Evolutionary conservation across 2,329 filamentous ascomycete species (phyloP).

Genomic region (Cercospora janseana): DNA sequence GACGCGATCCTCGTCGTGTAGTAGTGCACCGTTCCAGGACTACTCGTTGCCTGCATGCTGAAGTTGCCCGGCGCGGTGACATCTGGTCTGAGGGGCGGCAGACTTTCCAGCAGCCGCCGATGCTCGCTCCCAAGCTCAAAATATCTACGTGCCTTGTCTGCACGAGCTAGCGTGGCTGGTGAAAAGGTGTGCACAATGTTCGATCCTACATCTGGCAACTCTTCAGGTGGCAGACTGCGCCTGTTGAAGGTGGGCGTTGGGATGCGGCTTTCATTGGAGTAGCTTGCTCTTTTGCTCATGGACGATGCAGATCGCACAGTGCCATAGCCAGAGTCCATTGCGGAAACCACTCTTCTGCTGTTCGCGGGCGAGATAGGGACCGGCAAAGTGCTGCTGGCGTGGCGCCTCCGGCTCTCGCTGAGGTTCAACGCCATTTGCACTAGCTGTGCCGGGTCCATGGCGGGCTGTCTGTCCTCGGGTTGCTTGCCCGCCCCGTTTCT

Average conservation of each 20-base stretch:
- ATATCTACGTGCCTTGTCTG: constrained; percentile 78
- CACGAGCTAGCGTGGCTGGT: constrained; percentile 73
- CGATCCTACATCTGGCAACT: constrained; percentile 10
- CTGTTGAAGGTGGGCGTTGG: constrained; percentile 17
- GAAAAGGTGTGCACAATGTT: constrained; percentile 68
- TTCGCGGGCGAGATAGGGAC: constrained; percentile 52
- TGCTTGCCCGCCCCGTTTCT: constrained; percentile 12
- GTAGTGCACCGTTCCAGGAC: constrained; percentile 44
- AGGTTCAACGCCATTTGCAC: constrained; percentile 88
- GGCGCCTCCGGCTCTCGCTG: constrained; percentile 71
- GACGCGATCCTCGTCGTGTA: constrained; percentile 41
- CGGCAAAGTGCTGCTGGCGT: constrained; percentile 59
- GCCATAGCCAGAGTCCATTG: constrained; percentile 34
- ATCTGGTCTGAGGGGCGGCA: constrained; percentile 68
- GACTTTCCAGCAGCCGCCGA: constrained; percentile 70
- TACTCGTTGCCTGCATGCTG: constrained; percentile 40
- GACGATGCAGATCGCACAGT: constrained; percentile 56
- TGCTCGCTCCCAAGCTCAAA: constrained; percentile 86
- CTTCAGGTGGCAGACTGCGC: constrained; percentile 14
- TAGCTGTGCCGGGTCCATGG: constrained; percentile 81
- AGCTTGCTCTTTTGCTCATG: constrained; percentile 12
- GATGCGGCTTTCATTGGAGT: constrained; percentile 14
- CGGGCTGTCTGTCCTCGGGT: constrained; percentile 40
- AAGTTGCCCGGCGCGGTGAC: constrained; percentile 44
- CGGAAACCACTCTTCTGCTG: constrained; percentile 49